phyloP scores from a whole-genome alignment of 768 basidiomycete genomes.

The Calocybe gangraenosa region DNA sequence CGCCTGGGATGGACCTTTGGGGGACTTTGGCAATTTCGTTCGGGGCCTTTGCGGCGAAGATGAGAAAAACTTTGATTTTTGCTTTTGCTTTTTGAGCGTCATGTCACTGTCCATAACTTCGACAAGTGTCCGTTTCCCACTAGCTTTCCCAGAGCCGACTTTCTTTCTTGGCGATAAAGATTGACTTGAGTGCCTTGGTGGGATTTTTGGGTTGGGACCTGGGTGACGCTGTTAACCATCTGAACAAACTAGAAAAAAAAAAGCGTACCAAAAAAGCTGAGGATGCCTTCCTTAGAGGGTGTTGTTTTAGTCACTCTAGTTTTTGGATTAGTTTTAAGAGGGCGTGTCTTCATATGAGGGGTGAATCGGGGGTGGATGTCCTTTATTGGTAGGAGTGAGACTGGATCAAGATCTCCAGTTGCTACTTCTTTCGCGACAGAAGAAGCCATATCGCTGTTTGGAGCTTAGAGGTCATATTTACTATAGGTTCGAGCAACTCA shows the following conservation, averaged over 20 bases:
- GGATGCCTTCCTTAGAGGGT: conserved; percentile 35
- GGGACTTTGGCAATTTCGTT: conserved; percentile 13
- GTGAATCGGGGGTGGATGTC: conserved; percentile 73
- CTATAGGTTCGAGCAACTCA: conserved; percentile 27
- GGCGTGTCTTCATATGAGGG: conserved; percentile 46
- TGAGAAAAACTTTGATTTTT: conserved; percentile 37
- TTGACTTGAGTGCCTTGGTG: conserved; percentile 19
- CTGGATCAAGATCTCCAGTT: conserved; percentile 66
- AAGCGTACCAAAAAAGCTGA: conserved; percentile 60
- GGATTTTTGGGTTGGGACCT: conserved; percentile 41
- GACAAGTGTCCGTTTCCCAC: conserved; percentile 72
- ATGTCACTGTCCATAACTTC: conserved; percentile 69
- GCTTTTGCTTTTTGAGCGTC: conserved; percentile 39
- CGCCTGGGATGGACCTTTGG: conserved; percentile 31
- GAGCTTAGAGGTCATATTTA: conserved; percentile 4
- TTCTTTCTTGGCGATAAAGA: conserved; percentile 19
- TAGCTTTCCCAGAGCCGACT: conserved; percentile 47
- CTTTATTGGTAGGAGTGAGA: conserved; percentile 60
- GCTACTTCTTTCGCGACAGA: conserved; percentile 64
- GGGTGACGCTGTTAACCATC: not conserved
- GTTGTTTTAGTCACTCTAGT: conserved; percentile 48
- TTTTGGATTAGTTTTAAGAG: conserved; percentile 15
- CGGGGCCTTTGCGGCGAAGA: not conserved
- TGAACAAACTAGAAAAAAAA: not conserved
- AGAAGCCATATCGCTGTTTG: conserved; percentile 57